Conservation (phyloP, 805 yeast species). For the Ogataea zsoltii region DNA sequence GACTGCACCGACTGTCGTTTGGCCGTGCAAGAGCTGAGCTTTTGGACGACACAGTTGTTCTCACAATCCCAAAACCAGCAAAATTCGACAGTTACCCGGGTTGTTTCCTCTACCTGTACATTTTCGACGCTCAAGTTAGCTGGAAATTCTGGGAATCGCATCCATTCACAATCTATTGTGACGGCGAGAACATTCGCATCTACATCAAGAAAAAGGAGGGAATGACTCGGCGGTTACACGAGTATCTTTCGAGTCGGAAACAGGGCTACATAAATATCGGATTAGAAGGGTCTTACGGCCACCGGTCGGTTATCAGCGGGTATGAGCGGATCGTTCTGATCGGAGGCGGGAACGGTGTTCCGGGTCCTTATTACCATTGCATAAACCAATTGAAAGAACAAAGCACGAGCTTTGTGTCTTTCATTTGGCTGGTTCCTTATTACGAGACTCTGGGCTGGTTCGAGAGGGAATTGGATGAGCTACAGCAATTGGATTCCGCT, state of each 20-base stretch:
- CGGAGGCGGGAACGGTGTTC: conserved; percentile 62
- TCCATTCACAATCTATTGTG: conserved; percentile 51
- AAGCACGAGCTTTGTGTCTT: conserved; percentile 32
- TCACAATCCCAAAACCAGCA: conserved; percentile 43
- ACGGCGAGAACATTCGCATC: conserved; percentile 35
- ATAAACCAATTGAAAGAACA: conserved; percentile 26
- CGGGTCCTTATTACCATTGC: conserved; percentile 53
- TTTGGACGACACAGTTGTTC: conserved; percentile 20
- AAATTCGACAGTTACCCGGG: conserved; percentile 55
- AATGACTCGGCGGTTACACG: conserved; percentile 41
- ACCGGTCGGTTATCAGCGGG: conserved; percentile 38
- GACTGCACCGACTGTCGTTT: conserved; percentile 36
- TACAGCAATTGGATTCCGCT: conserved; percentile 17
- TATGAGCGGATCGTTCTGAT: conserved; percentile 46
- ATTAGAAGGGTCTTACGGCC: conserved; percentile 61
- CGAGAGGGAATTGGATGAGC: conserved; percentile 37
- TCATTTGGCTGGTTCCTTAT: conserved; percentile 50
- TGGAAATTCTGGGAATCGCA: conserved; percentile 61
- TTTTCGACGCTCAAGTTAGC: conserved; percentile 34
- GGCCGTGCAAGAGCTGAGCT: conserved; percentile 26
- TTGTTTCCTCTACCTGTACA: conserved; percentile 56
- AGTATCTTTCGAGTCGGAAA: conserved; percentile 24
- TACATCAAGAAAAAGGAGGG: conserved; percentile 52
- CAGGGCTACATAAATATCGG: conserved; percentile 29
- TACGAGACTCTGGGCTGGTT: conserved; percentile 45